Conservation (phyloP, 1,284 basidiomycete genomes). For the Calocybe gambosa region DNA sequence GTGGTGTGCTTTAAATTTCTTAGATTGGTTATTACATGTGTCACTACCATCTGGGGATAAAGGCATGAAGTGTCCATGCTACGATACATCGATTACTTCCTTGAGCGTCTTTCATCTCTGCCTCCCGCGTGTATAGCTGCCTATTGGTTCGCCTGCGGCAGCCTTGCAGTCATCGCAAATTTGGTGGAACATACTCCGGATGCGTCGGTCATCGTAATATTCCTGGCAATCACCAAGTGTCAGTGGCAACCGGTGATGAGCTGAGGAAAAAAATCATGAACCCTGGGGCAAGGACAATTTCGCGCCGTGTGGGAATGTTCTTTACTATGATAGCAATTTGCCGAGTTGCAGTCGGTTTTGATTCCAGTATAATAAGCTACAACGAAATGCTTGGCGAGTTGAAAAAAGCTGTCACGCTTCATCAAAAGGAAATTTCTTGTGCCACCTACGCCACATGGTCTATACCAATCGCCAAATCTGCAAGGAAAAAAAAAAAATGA, state of each 20-base stretch:
- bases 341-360: constrained; percentile 26
- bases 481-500: constrained; percentile 8
- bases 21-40: no score
- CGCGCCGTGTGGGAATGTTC: constrained; percentile 31
- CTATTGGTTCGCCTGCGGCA: constrained; percentile 27
- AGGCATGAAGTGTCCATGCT: no score
- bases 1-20: no score
- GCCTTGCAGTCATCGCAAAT: constrained; percentile 32
- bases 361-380: constrained; percentile 35
- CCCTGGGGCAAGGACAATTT: constrained; percentile 32
- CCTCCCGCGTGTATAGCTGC: constrained; percentile 20
- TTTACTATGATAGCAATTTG: constrained; percentile 26
- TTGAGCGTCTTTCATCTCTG: no score
- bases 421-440: constrained; percentile 5
- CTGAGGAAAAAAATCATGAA: constrained; percentile 12
- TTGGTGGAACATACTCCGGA: constrained; percentile 36
- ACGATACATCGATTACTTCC: no score
- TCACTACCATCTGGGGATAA: no score
- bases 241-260: background rate
- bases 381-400: constrained; percentile 46
- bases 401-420: constrained; percentile 1
- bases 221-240: constrained; percentile 18
- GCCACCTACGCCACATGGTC: constrained; percentile 52
- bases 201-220: constrained; percentile 27
- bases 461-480: constrained; percentile 59